A percentile compares a stretch with the other conserved stretches of the same genome.
These are phyloP conservation scores for Paxillus ammoniavirescens DNA, from an alignment of 768 basidiomycete genomes.

Conservation along the genomic window DNA sequence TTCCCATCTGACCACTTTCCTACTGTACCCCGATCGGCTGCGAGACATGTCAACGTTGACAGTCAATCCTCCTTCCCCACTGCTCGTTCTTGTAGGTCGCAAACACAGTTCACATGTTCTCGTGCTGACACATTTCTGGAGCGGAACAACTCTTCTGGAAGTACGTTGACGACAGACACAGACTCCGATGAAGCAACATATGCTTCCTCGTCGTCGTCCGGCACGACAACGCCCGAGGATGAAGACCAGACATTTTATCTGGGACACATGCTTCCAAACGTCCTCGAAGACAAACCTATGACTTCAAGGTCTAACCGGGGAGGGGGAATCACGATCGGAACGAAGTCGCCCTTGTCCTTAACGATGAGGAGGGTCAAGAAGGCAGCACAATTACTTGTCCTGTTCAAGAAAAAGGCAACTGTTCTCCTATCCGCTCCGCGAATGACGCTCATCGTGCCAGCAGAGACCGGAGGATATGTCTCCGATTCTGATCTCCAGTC, in stretches of 20 bases:
- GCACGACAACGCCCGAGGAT: slow-evolving; percentile 32
- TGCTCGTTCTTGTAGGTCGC: slow-evolving; percentile 11
- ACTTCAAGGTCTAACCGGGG: neutral
- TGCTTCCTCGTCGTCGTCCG: slow-evolving; percentile 26
- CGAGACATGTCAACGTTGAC: slow-evolving; percentile 9
- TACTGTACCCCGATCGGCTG: neutral
- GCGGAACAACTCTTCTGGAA: slow-evolving; percentile 11
- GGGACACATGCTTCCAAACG: slow-evolving; percentile 5
- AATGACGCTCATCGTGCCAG: neutral
- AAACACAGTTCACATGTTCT: too few species aligned
- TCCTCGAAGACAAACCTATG: slow-evolving; percentile 5
- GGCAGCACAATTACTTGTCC: slow-evolving; percentile 14
- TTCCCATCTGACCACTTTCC: neutral
- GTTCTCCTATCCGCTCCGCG: neutral
- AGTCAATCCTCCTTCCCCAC: slow-evolving; percentile 10
- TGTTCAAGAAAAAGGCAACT: slow-evolving; percentile 27
- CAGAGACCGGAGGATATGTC: slow-evolving; percentile 25
- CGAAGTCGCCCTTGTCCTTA: slow-evolving; percentile 13
- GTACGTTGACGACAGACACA: slow-evolving; percentile 18
- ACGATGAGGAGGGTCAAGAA: slow-evolving; percentile 25
- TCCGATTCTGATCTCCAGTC: slow-evolving; percentile 23
- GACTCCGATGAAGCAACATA: slow-evolving; percentile 21
- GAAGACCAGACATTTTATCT: slow-evolving; percentile 24
- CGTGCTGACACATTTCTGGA: slow-evolving; percentile 1
- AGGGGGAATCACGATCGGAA: slow-evolving; percentile 7